A percentile compares a stretch with the other conserved stretches of the same genome.
Conservation (phyloP, 2,329 filamentous ascomycete species). For the Phoma sp. region DNA sequence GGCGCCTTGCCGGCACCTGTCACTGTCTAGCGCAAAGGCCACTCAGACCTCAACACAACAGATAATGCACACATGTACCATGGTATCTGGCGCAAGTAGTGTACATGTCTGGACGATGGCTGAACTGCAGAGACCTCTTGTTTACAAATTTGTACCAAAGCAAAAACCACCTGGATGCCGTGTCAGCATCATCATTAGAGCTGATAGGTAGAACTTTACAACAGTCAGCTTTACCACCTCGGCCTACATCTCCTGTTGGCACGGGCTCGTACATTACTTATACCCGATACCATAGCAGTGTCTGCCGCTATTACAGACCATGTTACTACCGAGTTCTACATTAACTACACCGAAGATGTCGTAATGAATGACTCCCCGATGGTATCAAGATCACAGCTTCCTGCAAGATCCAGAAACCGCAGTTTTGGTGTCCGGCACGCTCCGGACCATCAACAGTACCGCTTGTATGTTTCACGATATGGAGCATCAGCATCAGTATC, state of each 20-base stretch:
- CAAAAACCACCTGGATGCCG: no score
- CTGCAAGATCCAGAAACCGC: background rate
- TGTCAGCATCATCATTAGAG: no score
- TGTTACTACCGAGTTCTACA: background rate
- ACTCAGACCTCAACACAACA: background rate
- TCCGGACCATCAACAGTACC: background rate
- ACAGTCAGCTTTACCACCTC: no score
- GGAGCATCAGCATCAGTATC: background rate
- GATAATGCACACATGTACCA: background rate
- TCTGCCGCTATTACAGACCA: background rate
- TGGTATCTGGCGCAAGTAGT: no score
- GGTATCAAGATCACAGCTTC: background rate
- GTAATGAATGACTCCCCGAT: background rate
- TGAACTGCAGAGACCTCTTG: no score
- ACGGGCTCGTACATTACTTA: no score
- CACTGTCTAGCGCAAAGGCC: slow-evolving; percentile 6
- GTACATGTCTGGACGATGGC: no score
- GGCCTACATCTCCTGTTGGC: no score
- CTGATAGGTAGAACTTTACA: no score
- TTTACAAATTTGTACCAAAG: no score
- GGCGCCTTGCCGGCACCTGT: background rate
- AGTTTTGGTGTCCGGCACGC: background rate
- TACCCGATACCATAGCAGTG: background rate
- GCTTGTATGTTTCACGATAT: background rate
- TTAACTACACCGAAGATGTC: background rate